A percentile compares a stretch with the other conserved stretches of the same genome.
phyloP scores from a whole-genome alignment of 208 protist species.

The Acanthamoeba royreba region DNA sequence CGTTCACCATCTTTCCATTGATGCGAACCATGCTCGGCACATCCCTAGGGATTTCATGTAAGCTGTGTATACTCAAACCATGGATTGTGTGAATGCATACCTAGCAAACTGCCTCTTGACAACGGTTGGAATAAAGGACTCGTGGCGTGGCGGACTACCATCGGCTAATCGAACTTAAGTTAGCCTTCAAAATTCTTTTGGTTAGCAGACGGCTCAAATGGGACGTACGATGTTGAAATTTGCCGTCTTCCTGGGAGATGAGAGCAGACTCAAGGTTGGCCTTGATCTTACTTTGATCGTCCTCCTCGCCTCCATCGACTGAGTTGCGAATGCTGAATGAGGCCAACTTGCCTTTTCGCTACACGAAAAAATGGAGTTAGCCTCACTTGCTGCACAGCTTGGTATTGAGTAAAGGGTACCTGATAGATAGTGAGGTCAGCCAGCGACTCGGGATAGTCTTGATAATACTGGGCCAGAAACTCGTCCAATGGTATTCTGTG shows the following conservation, averaged over 20 bases:
- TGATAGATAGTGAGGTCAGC: constrained; percentile 21
- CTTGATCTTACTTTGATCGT: background rate
- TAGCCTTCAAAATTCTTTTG: no score
- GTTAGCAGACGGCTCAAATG: background rate
- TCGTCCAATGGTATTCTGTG: background rate
- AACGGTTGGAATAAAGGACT: background rate
- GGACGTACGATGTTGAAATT: no score
- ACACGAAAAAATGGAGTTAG: background rate
- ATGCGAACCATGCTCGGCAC: constrained; percentile 19
- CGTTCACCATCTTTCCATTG: background rate
- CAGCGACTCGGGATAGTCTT: background rate
- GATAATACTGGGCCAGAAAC: constrained; percentile 6
- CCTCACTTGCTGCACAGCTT: background rate
- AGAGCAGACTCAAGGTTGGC: background rate
- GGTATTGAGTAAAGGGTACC: background rate
- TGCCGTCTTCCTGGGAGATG: background rate
- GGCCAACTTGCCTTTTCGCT: background rate
- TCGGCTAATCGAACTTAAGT: no score
- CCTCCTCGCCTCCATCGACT: background rate
- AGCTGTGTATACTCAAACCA: no score
- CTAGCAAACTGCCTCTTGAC: constrained; percentile 7
- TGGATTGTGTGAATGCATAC: background rate
- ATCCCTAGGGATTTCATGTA: no score
- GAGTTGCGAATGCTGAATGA: constrained; percentile 21
- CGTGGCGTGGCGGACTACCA: background rate